phyloP scores from a whole-genome alignment of 2,329 filamentous ascomycete genomes.

The Penicillium polonicum region DNA sequence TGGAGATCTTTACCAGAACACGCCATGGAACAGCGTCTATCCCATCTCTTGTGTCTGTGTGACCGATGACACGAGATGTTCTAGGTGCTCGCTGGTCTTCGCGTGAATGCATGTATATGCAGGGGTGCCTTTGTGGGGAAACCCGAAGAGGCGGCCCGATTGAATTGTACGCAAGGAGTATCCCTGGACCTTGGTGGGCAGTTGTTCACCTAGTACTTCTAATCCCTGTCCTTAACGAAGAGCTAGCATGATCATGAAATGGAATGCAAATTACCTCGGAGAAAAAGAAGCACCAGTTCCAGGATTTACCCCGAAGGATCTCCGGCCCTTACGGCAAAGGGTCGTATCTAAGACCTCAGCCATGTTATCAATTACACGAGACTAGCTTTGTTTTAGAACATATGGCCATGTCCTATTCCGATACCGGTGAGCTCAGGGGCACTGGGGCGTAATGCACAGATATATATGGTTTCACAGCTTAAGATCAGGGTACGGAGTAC shows the following conservation, averaged over 20 bases:
- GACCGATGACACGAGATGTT: neutral
- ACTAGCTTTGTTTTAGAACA: neutral
- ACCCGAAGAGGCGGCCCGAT: neutral
- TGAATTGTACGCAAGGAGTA: neutral
- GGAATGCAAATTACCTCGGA: too few relatives aligned
- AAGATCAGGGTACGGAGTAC: neutral
- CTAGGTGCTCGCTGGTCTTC: neutral
- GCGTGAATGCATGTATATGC: neutral
- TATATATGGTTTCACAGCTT: neutral
- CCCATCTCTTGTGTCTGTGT: neutral
- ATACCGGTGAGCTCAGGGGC: neutral
- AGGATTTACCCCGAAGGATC: neutral
- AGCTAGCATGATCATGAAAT: neutral
- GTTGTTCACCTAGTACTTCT: neutral
- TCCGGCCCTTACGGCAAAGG: neutral
- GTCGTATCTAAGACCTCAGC: too few relatives aligned
- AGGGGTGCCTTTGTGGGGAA: neutral
- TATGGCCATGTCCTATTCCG: neutral
- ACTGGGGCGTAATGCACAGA: neutral
- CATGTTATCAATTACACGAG: neutral
- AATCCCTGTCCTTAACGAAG: neutral
- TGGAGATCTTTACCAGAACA: neutral
- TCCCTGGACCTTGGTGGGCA: neutral
- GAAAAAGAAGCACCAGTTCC: neutral
- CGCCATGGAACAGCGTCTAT: neutral